A percentile compares a stretch with the other conserved stretches of the same genome.
Conservation (phyloP, 2,329 filamentous ascomycete genomes). For the Talaromyces piceae region DNA sequence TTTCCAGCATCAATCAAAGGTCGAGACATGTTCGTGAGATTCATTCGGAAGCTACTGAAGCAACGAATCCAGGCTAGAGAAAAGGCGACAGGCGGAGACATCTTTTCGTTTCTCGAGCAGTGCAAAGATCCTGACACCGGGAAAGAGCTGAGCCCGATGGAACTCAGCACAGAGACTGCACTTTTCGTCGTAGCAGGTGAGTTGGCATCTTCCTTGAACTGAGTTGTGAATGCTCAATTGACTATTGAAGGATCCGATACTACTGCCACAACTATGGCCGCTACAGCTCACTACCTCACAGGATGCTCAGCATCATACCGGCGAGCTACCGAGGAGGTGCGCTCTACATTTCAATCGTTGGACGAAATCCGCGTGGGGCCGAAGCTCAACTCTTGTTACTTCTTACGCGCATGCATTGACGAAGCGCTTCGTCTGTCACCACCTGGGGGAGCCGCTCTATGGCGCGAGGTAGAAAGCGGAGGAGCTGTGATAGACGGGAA, state of each 20-base stretch:
- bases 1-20: neutral
- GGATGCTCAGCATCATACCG: neutral
- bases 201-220: neutral
- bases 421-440: constrained; percentile 14
- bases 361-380: neutral
- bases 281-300: neutral
- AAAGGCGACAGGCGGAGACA: neutral
- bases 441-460: constrained; percentile 10
- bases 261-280: neutral
- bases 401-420: constrained; percentile 14
- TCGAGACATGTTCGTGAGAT: neutral
- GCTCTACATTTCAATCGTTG: neutral
- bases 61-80: neutral
- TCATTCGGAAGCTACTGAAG: neutral
- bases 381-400: constrained; percentile 1
- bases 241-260: neutral
- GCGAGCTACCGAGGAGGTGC: neutral
- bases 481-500: constrained; percentile 12
- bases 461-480: constrained; percentile 9
- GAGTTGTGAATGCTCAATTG: neutral
- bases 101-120: neutral
- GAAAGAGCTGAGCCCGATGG: neutral
- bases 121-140: neutral
- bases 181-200: neutral
- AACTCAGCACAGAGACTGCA: neutral